Base-by-base conservation (phyloP, 257 asterid species). In the Solanum bukasovii region DNA sequence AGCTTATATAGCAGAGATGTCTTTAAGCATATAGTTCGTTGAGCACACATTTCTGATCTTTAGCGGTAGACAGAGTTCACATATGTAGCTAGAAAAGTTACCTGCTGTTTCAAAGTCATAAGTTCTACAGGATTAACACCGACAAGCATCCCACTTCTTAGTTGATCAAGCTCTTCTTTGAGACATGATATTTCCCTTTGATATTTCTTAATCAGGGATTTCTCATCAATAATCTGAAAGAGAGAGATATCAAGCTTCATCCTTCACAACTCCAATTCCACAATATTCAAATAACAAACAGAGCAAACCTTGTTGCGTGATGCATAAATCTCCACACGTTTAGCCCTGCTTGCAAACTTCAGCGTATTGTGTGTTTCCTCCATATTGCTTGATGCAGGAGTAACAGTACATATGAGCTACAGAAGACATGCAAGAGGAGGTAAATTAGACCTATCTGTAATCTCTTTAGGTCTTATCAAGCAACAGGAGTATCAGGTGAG, bases 321-420 rank as follows among this genome's bases (percentile, higher is more conserved):
- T 40, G 99, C 99, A 91, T 87, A 91, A 84, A 97, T 97, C 88
- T 96, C 99, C 29, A 97, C 99, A 72, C 94, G 94, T 92, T 97
- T 97, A 27, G 99, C 99, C 92, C 99, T 93, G 98, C 98, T 97
- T 85, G 99, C 99, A 90, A 97, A 97, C 89, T 97, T 97, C 90
- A 97, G 92, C 2, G 99, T 97, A 92, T 97, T 97, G 90, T 97
- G 99, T 56, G 99, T 97, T 91, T 97, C 99, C 94, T 96, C 99
- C 93, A 94, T 88, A 93, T 95, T 96, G 92, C 99, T 97, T 72
- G 99, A 95, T 88, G 99, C 99, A 70, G 99, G 99, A 87, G 99
- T 97, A 74, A 97, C 94, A 12, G 99, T 97, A 87, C 99, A 97
- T 90, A 97, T 95, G 89, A 97, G 98, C 99, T 97, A 92, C 56